phyloP scores from a whole-genome alignment of 345 rosid species.

The Brassica juncea region DNA sequence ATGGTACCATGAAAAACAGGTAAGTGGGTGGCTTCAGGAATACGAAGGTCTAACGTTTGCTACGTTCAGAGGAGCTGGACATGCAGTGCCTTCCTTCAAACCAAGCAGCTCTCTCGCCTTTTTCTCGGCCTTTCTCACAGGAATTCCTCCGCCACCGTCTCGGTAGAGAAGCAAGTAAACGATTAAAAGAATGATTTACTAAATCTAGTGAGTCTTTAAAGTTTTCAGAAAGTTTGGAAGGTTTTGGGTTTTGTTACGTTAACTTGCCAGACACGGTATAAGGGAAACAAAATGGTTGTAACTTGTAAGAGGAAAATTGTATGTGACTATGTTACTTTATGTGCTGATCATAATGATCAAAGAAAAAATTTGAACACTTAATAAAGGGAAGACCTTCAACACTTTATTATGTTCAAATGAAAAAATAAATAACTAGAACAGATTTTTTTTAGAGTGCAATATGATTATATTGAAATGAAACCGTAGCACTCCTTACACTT shows the following conservation, averaged over 20 bases:
- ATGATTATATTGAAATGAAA: not conserved
- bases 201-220: slow-evolving; percentile 12
- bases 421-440: not conserved
- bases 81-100: slow-evolving; percentile 86
- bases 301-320: slow-evolving; percentile 20
- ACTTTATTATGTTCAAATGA: not conserved
- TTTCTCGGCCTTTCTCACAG: slow-evolving; percentile 74
- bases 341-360: slow-evolving; percentile 21
- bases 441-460: not conserved
- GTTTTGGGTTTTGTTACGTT: slow-evolving; percentile 33
- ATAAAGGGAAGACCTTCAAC: not conserved
- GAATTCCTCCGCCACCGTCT: slow-evolving; percentile 52
- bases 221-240: slow-evolving; percentile 7
- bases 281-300: not conserved
- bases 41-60: slow-evolving; percentile 83
- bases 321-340: slow-evolving; percentile 9
- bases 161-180: slow-evolving; percentile 22
- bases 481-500: not conserved
- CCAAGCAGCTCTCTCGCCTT: slow-evolving; percentile 78
- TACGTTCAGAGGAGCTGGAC: slow-evolving; percentile 98
- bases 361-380: not conserved
- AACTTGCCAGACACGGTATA: slow-evolving; percentile 25
- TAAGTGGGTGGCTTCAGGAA: slow-evolving; percentile 94
- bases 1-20: slow-evolving; percentile 93
- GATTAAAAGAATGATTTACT: not conserved